phyloP scores from a whole-genome alignment of 179 eudicot genomes.

The Pouteria campechiana region DNA sequence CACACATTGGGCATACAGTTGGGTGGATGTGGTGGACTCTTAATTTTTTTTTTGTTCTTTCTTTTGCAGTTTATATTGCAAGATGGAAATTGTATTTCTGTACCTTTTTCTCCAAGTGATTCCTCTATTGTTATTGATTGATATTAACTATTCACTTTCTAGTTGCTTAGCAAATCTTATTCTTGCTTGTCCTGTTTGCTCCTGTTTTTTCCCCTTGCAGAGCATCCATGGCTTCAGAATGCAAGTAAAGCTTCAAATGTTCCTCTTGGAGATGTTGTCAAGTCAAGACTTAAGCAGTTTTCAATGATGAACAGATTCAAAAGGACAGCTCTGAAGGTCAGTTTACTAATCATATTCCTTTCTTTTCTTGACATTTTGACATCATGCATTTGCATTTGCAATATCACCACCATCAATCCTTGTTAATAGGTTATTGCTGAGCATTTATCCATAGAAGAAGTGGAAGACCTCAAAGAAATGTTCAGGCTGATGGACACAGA shows the following conservation, averaged over 20 bases:
- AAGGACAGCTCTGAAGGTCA: slow-evolving; percentile 82
- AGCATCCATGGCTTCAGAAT: slow-evolving; percentile 87
- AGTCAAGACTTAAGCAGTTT: slow-evolving; percentile 85
- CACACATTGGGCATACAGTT: too few relatives aligned
- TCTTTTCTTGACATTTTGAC: neutral
- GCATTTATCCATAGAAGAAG: slow-evolving; percentile 72
- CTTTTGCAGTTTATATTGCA: too few relatives aligned
- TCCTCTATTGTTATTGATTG: too few relatives aligned
- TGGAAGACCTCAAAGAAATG: slow-evolving; percentile 68
- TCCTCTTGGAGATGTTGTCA: slow-evolving; percentile 86
- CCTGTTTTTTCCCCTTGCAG: slow-evolving; percentile 17
- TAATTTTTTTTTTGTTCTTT: neutral
- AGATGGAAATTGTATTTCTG: too few relatives aligned
- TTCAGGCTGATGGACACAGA: slow-evolving; percentile 71
- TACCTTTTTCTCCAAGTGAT: too few relatives aligned
- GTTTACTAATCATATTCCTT: slow-evolving; percentile 11
- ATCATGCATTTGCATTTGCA: neutral
- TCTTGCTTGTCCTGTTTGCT: neutral
- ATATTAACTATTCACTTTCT: too few relatives aligned
- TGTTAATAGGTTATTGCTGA: slow-evolving; percentile 81
- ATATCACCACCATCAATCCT: too few relatives aligned
- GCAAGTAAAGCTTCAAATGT: slow-evolving; percentile 93
- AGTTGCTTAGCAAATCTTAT: too few relatives aligned
- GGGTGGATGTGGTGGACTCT: too few relatives aligned
- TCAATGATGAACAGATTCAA: slow-evolving; percentile 94